Base-by-base conservation (phyloP, 495 filamentous ascomycete genomes). In the Daldinia decipiens region DNA sequence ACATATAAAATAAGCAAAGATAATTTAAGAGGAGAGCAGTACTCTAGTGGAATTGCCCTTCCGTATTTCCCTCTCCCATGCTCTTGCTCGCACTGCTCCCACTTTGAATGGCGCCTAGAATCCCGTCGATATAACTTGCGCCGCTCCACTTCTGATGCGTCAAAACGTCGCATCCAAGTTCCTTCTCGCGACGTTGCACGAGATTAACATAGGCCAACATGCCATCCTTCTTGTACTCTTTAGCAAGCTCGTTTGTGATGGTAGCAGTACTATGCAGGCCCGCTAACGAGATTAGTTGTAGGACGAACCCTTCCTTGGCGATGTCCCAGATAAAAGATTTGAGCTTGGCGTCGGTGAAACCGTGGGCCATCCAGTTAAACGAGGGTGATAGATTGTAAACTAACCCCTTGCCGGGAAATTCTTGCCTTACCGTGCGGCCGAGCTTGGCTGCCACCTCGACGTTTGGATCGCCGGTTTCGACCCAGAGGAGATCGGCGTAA, bases 71-170 rank as follows among this genome's bases (percentile, higher is more conserved):
- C 59, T 92, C 90, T 0, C 92, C 92, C 92, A 94, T 93, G 76
- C 91, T 91, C 84, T 87, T 93, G 76, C 86, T 92, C 54, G 87
- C 85, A 68, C 89, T 92, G 78, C 92, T 97, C 12, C 95, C 94
- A 74, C 92, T 97, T 81, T 97, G 93, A 67, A 98, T 95, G 1
- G 91, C 89, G 2, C 95, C 94, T 34, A 99, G 74, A 36, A 99
- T 95, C 2, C 93, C 95, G 81, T 99, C 95, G 64, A 98, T 90
- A 76, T 97, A 97, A 17, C 83, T 83, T 0, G 95, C 95, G 11
- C 95, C 95, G 73, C 93, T 97, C 95, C 95, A 99, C 75, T 96
- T 97, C 84, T 99, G 95, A 79, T 99, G 95, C 34, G 95, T 99
- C 63, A 99, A 83, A 15, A 99, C 95, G 76, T 99, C 95, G 21